Percentiles rank a stretch among this genome's conserved stretches.
These are phyloP conservation scores for Pseudozyma hubeiensis DNA, from an alignment of 1,284 basidiomycete species.

Conservation along the genomic window DNA sequence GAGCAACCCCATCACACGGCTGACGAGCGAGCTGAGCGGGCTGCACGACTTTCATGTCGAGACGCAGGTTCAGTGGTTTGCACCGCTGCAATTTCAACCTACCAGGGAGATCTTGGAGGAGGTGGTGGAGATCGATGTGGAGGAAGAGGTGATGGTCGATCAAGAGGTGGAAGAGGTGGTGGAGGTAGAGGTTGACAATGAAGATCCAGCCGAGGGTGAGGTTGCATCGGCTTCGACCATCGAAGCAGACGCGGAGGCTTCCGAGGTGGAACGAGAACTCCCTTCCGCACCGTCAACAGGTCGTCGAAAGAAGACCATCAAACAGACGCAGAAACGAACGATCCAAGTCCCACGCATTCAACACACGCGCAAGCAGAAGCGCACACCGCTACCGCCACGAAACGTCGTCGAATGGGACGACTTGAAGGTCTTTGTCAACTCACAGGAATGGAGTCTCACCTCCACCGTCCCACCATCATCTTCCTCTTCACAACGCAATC, in stretches of 20 bases:
- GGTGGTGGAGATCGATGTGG: constrained; percentile 43
- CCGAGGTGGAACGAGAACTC: constrained; percentile 11
- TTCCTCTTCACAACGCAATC: neutral
- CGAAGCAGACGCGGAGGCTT: constrained; percentile 4
- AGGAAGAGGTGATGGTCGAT: constrained; percentile 35
- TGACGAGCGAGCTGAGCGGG: constrained; percentile 26
- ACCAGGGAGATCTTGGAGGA: constrained; percentile 69
- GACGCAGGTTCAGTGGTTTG: constrained; percentile 91
- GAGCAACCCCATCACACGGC: constrained; percentile 22
- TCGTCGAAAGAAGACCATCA: constrained; percentile 15
- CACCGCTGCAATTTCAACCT: constrained; percentile 86
- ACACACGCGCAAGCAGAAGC: constrained; percentile 10
- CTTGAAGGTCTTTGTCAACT: constrained; percentile 81
- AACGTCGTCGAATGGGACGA: constrained; percentile 59
- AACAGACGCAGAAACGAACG: constrained; percentile 16
- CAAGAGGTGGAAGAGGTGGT: constrained; percentile 41
- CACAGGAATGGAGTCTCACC: constrained; percentile 87
- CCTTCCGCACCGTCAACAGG: neutral
- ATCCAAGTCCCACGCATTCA: constrained; percentile 23
- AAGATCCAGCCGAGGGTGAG: neutral
- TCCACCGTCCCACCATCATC: constrained; percentile 36
- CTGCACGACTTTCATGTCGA: constrained; percentile 92
- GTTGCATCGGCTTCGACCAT: neutral
- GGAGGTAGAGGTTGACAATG: constrained; percentile 5
- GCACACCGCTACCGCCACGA: constrained; percentile 13